Evolutionary conservation across 176 grass and related monocot genomes (phyloP).

Genomic region (Rhynchospora tenuis): DNA sequence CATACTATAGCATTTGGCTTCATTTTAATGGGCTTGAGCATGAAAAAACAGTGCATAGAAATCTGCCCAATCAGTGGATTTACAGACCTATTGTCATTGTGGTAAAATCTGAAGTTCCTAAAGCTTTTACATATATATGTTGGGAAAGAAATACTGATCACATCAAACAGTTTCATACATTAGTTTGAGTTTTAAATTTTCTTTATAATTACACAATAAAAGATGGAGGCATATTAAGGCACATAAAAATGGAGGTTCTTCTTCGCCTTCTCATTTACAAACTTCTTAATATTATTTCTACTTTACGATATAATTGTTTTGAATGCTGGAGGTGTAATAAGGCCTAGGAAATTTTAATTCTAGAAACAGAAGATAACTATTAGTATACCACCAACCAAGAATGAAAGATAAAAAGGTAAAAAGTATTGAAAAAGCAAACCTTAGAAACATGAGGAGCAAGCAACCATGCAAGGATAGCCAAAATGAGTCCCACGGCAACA

Average conservation of each 20-base stretch:
- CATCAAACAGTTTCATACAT: not conserved
- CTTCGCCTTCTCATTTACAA: not conserved
- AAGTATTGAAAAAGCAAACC: conserved; percentile 29
- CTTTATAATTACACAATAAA: not conserved
- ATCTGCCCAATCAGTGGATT: not conserved
- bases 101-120: not conserved
- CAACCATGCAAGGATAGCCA: conserved; percentile 62
- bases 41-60: not conserved
- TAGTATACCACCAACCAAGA: not conserved
- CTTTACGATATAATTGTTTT: not conserved
- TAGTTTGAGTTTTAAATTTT: not conserved
- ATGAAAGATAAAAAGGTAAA: not conserved
- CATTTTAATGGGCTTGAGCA: conserved; percentile 3
- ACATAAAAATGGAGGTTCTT: not conserved
- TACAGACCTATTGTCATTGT: not conserved
- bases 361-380: not conserved
- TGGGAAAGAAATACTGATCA: not conserved
- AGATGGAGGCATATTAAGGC: not conserved
- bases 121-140: not conserved
- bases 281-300: not conserved
- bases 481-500: conserved; percentile 54
- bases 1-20: not conserved
- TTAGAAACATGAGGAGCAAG: conserved; percentile 79
- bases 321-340: not conserved
- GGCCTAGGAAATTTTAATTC: not conserved